A percentile compares a stretch with the other conserved stretches of the same genome.
Evolutionary conservation across 2,329 filamentous ascomycete species (phyloP).

Genomic region (Blastomyces gilchristii): DNA sequence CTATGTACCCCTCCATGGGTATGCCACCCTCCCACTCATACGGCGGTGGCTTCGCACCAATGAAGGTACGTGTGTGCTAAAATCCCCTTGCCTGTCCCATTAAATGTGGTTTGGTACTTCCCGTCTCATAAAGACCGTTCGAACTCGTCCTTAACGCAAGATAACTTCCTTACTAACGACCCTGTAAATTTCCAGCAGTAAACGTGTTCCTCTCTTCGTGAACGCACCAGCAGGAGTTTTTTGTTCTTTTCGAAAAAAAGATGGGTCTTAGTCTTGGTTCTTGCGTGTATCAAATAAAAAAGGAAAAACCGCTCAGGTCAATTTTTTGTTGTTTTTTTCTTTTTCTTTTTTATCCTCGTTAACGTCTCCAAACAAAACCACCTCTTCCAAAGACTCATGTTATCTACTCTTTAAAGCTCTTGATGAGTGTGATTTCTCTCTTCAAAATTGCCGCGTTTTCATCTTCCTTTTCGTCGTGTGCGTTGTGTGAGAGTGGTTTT

Average conservation of each 20-base stretch:
- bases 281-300: constrained; percentile 24
- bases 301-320: constrained; percentile 8
- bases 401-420: constrained; percentile 31
- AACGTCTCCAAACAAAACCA: background rate
- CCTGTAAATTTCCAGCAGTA: constrained; percentile 20
- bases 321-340: background rate
- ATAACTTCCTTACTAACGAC: constrained; percentile 13
- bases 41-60: constrained; percentile 52
- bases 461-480: too few relatives aligned
- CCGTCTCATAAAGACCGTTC: too few relatives aligned
- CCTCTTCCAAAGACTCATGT: constrained; percentile 2
- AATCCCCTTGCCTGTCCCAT: background rate
- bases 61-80: constrained; percentile 46
- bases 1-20: constrained; percentile 61
- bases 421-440: constrained; percentile 30
- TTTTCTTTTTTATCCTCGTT: background rate
- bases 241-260: constrained; percentile 27
- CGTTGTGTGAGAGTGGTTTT: too few relatives aligned
- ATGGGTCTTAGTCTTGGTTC: constrained; percentile 31
- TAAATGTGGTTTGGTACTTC: too few relatives aligned
- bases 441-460: constrained; percentile 12
- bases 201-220: constrained; percentile 30
- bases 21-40: constrained; percentile 56
- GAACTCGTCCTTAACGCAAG: background rate
- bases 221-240: constrained; percentile 37